Conservation (phyloP, 2,329 filamentous ascomycete species). For the Colletotrichum gloeosporioides region DNA sequence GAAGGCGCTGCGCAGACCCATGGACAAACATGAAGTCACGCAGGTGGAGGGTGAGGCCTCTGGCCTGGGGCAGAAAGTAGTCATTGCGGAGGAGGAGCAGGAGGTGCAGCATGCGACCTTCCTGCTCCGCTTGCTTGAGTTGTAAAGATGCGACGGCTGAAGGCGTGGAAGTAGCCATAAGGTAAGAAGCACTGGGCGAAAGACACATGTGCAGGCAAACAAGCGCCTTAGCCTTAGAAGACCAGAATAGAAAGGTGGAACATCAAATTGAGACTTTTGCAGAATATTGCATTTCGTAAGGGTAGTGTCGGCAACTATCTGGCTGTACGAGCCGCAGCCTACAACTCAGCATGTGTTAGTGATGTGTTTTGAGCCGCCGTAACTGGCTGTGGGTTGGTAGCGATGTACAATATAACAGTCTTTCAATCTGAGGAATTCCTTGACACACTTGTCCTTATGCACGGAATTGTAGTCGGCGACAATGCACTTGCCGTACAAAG, state of each 20-base stretch:
- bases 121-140: conserved; percentile 75
- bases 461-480: conserved; percentile 88
- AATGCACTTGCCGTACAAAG: conserved; percentile 90
- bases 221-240: not conserved
- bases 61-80: conserved; percentile 22
- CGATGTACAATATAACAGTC: conserved; percentile 82
- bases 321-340: conserved; percentile 17
- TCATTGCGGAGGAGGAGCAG: conserved; percentile 84
- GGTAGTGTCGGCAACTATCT: not conserved
- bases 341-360: not conserved
- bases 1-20: conserved; percentile 73
- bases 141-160: conserved; percentile 53
- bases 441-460: conserved; percentile 86
- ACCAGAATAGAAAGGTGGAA: not conserved
- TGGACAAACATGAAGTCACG: conserved; percentile 54
- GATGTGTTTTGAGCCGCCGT: not conserved
- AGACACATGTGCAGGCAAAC: not conserved
- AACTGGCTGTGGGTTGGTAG: not conserved
- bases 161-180: not conserved
- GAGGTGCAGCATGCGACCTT: conserved; percentile 85
- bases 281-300: not conserved
- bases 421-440: conserved; percentile 85
- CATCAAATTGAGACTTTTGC: not conserved
- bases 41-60: conserved; percentile 25
- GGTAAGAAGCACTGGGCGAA: not conserved